These are phyloP conservation scores for Asterophora lycoperdoides DNA, from an alignment of 768 basidiomycete genomes.

Conservation along the genomic window DNA sequence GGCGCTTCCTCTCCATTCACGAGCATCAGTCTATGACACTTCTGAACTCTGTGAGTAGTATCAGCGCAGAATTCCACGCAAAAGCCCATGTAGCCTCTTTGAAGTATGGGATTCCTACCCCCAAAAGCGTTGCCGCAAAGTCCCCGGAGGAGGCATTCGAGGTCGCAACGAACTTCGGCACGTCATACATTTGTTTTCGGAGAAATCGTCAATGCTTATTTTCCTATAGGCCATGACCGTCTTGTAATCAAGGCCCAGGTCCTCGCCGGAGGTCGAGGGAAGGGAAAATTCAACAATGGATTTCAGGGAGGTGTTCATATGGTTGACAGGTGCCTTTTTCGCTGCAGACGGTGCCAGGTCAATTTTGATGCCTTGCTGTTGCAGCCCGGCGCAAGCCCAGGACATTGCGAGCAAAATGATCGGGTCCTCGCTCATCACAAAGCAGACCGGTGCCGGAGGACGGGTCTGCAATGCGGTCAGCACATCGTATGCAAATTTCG, in stretches of 20 bases:
- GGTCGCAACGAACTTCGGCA: constrained; percentile 87
- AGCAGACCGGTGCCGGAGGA: constrained; percentile 92
- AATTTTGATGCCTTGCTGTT: neutral
- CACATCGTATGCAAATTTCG: constrained; percentile 12
- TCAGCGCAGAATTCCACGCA: neutral
- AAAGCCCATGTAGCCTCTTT: constrained; percentile 1
- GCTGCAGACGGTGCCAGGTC: neutral
- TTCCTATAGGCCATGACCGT: constrained; percentile 54
- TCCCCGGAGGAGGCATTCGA: constrained; percentile 85
- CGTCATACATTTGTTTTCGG: constrained; percentile 18
- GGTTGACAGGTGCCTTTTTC: constrained; percentile 64
- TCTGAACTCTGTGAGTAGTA: constrained; percentile 74
- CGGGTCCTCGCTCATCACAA: constrained; percentile 92
- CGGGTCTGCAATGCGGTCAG: constrained; percentile 92
- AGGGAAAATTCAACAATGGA: constrained; percentile 94
- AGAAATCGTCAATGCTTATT: constrained; percentile 7
- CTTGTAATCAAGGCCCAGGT: constrained; percentile 99
- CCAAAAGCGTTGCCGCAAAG: constrained; percentile 84
- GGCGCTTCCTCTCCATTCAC: constrained; percentile 92
- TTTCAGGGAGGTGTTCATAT: constrained; percentile 97
- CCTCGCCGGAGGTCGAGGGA: constrained; percentile 96
- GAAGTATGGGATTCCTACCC: constrained; percentile 94
- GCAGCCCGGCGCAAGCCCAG: constrained; percentile 81
- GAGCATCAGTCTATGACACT: constrained; percentile 97
- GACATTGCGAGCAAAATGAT: constrained; percentile 92